phyloP scores from a whole-genome alignment of 768 basidiomycete species.

The Termitomyces sp. region DNA sequence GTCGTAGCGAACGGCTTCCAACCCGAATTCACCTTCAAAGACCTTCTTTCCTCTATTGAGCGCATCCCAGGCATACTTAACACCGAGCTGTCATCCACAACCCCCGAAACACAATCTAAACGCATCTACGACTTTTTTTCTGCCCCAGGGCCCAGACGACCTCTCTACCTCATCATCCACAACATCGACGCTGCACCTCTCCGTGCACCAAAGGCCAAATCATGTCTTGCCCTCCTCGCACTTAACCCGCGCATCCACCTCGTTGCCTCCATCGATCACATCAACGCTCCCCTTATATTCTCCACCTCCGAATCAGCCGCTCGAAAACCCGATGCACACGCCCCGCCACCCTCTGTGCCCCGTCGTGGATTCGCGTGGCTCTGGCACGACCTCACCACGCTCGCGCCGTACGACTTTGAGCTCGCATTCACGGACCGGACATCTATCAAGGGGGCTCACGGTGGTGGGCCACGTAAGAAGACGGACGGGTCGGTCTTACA shows the following conservation, averaged over 20 bases:
- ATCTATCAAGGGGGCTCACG: conserved; percentile 52
- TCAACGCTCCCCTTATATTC: conserved; percentile 84
- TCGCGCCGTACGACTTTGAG: conserved; percentile 78
- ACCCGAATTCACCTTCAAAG: conserved; percentile 63
- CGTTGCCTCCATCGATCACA: conserved; percentile 82
- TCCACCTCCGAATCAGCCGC: conserved; percentile 61
- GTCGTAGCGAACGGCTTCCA: conserved; percentile 79
- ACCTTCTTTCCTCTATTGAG: conserved; percentile 63
- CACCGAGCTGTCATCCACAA: conserved; percentile 32
- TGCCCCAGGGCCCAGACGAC: conserved; percentile 24
- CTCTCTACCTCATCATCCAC: conserved; percentile 75
- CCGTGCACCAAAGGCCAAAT: conserved; percentile 59
- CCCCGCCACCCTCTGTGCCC: conserved; percentile 18
- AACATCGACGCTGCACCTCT: conserved; percentile 81
- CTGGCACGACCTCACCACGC: conserved; percentile 90
- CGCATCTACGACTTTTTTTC: conserved; percentile 66
- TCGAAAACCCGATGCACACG: conserved; percentile 38
- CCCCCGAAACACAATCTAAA: conserved; percentile 60
- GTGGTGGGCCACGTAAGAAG: conserved; percentile 35
- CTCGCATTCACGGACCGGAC: conserved; percentile 64
- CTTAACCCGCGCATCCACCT: conserved; percentile 76
- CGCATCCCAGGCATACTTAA: conserved; percentile 39
- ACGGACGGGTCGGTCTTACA: conserved; percentile 26
- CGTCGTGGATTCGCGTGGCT: conserved; percentile 68
- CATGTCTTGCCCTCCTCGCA: conserved; percentile 70